Evolutionary conservation across 2,329 filamentous ascomycete genomes (phyloP).

Genomic region (Hortaea werneckii): DNA sequence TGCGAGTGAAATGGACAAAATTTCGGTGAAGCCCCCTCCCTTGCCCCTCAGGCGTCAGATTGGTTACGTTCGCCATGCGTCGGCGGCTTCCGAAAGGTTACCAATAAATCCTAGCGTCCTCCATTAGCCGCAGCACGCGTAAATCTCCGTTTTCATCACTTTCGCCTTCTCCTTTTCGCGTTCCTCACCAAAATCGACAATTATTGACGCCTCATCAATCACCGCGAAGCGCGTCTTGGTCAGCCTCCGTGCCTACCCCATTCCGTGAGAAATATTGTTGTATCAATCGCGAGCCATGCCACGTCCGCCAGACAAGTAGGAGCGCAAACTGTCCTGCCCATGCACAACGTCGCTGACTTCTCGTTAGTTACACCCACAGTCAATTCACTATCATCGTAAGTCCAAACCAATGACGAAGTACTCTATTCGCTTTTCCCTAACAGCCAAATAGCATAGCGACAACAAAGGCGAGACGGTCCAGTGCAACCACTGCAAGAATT

Average conservation of each 20-base stretch:
- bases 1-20: no score
- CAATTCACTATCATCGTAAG: neutral
- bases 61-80: no score
- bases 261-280: no score
- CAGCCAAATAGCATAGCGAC: slow-evolving; percentile 5
- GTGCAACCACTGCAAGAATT: slow-evolving; percentile 23
- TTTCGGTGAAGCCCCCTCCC: no score
- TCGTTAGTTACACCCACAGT: neutral
- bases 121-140: no score
- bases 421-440: neutral
- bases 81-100: no score
- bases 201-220: neutral
- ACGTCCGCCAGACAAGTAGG: slow-evolving; percentile 1
- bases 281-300: neutral
- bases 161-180: neutral
- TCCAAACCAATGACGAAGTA: slow-evolving; percentile 13
- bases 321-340: neutral
- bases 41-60: no score
- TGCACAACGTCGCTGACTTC: neutral
- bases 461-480: slow-evolving; percentile 20
- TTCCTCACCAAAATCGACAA: neutral
- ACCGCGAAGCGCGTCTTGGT: no score
- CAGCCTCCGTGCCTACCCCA: neutral
- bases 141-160: neutral
- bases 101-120: no score